Conservation (phyloP, 768 basidiomycete species). For the Mycena capillaripes region DNA sequence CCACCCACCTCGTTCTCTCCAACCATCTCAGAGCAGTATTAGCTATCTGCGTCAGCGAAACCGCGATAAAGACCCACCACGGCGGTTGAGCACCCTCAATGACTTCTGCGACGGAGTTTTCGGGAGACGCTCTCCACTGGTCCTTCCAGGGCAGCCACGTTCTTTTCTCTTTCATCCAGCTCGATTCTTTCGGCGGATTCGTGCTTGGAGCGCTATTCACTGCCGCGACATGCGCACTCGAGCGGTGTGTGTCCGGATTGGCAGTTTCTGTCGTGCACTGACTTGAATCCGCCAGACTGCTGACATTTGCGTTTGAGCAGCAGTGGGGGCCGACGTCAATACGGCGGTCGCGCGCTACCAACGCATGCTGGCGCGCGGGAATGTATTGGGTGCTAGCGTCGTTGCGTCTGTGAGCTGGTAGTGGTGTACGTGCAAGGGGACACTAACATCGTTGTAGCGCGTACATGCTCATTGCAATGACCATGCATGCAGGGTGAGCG, state of each 20-base stretch:
- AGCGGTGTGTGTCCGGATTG: constrained; percentile 66
- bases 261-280: background rate
- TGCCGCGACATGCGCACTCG: constrained; percentile 62
- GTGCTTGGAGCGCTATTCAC: constrained; percentile 53
- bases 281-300: constrained; percentile 49
- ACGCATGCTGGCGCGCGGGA: too few relatives aligned
- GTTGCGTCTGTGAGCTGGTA: constrained; percentile 59
- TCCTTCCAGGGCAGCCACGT: constrained; percentile 54
- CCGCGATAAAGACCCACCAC: too few relatives aligned
- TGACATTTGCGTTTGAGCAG: constrained; percentile 37
- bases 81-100: too few relatives aligned
- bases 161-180: constrained; percentile 53
- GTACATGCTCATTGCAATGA: constrained; percentile 84
- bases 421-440: background rate
- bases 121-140: constrained; percentile 54
- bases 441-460: constrained; percentile 54
- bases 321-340: too few relatives aligned
- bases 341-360: too few relatives aligned
- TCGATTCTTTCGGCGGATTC: constrained; percentile 67
- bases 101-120: background rate
- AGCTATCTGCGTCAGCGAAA: too few relatives aligned
- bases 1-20: too few relatives aligned
- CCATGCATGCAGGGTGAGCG: constrained; percentile 77
- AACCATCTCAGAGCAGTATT: too few relatives aligned
- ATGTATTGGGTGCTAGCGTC: too few relatives aligned